Base-by-base conservation (phyloP, 2,329 filamentous ascomycete genomes). In the Mariannaea elegans region DNA sequence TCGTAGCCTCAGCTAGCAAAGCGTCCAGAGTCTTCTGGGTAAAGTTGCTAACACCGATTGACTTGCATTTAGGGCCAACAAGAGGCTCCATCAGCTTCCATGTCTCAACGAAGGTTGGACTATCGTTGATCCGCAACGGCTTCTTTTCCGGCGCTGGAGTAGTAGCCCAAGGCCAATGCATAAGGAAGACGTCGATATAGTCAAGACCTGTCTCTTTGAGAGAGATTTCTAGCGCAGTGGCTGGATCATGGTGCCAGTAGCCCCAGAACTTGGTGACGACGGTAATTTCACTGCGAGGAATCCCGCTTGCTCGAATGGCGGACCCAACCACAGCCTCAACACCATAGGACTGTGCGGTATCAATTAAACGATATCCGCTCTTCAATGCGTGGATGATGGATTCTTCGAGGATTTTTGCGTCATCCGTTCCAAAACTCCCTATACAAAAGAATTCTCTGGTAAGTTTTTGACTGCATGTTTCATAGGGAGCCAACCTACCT, bases 231-330 rank as follows among this genome's bases (percentile, higher is more conserved):
- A 76, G 65, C 2, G 70, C 72, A 12, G 63, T 64, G 13, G 58
- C 65, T 1, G 72, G 71, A 16, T 68, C 61, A 32, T 75, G 71
- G 52, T 75, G 73, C 61, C 64, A 69, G 27, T 71, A 24, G 47
- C 69, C 68, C 57, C 66, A 67, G 49, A 77, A 65, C 59, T 77
- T 77, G 41, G 71, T 76, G 1, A 71, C 71, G 34, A 76, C 59
- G 36, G 63, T 71, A 44, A 76, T 72, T 21, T 76, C 71, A n/a
- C 64, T 64, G 7, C 76, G 71, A 10, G 75, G 74, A 6, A 77
- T 54, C 7, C 73, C 73, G 10, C 70, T 73, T 19, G 64, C 71
- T 4, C 71, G 69, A 27, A 77, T 69, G 9, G 71, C 75, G 9
- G 66, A 65, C 6, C 75, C 75, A 6, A 75, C 72, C 18, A 67